Percentiles rank a stretch among this genome's conserved stretches.
phyloP scores from a whole-genome alignment of 495 filamentous ascomycete species.

The Lichina pygmaea region DNA sequence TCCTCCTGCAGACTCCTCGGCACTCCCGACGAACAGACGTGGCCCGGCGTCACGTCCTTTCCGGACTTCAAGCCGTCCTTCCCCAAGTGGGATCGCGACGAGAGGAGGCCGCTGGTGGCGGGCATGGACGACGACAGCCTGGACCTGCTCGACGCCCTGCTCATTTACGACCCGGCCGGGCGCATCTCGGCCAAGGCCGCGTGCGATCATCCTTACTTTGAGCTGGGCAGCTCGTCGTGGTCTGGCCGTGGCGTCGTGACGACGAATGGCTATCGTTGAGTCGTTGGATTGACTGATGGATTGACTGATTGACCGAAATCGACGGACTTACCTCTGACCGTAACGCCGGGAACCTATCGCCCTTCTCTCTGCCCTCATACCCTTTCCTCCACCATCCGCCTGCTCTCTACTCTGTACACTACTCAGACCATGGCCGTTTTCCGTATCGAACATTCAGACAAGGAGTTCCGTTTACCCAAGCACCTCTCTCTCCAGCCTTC shows the following conservation, averaged over 20 bases:
- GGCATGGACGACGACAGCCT: conserved; percentile 49
- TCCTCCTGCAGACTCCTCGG: conserved; percentile 41
- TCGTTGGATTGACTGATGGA: no score
- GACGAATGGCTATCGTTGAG: no score
- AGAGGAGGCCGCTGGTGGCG: conserved; percentile 25
- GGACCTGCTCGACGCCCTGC: conserved; percentile 69
- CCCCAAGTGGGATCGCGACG: conserved; percentile 77
- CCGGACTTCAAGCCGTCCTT: conserved; percentile 95
- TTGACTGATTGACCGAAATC: no score
- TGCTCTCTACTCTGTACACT: no score
- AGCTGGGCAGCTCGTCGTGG: conserved; percentile 26
- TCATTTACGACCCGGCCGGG: conserved; percentile 83
- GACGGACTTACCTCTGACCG: no score
- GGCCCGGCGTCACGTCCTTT: conserved; percentile 93
- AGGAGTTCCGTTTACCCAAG: background rate
- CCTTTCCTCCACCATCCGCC: no score
- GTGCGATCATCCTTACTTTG: conserved; percentile 78
- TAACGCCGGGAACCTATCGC: no score
- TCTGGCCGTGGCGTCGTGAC: conserved; percentile 7
- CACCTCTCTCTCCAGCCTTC: background rate
- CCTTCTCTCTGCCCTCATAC: no score
- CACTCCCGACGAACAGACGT: conserved; percentile 65
- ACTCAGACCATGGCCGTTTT: no score
- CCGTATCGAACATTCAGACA: background rate
- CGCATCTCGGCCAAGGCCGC: conserved; percentile 93